These are phyloP conservation scores for Kluyveromyces marxianus DNA, from an alignment of 1,139 yeast species.

Conservation along the genomic window DNA sequence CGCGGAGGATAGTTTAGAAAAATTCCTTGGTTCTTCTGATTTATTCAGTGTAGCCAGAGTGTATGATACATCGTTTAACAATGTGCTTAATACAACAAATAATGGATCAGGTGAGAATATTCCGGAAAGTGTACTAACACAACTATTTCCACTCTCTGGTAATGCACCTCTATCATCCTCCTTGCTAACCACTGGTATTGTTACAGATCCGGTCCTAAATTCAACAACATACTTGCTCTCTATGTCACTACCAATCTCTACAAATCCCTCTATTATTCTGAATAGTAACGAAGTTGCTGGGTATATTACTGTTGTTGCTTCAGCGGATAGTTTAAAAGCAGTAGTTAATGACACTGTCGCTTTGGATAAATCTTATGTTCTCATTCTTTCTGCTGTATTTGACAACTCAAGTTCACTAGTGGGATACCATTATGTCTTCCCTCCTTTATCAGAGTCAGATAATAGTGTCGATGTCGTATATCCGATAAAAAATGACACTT, in stretches of 20 bases:
- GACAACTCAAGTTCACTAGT: constrained; percentile 20
- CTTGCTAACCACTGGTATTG: constrained; percentile 36
- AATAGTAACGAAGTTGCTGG: constrained; percentile 58
- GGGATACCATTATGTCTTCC: constrained; percentile 36
- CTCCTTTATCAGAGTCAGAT: constrained; percentile 24
- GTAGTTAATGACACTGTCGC: constrained; percentile 46
- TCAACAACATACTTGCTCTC: constrained; percentile 33
- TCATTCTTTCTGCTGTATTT: constrained; percentile 32
- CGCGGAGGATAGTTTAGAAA: constrained; percentile 39
- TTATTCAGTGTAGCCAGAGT: constrained; percentile 58
- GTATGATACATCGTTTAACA: constrained; percentile 46
- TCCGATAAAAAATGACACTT: constrained; percentile 26
- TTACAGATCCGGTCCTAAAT: constrained; percentile 54
- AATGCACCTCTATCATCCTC: constrained; percentile 40
- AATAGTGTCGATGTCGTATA: constrained; percentile 18
- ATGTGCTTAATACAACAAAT: constrained; percentile 35
- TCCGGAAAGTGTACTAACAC: constrained; percentile 23
- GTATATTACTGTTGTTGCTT: constrained; percentile 58
- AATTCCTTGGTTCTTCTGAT: constrained; percentile 56
- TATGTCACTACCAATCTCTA: constrained; percentile 53
- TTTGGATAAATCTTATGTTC: constrained; percentile 36
- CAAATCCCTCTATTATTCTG: constrained; percentile 64
- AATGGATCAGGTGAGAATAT: constrained; percentile 34
- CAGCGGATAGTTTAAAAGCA: constrained; percentile 44
- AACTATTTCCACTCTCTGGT: constrained; percentile 47